Conservation (phyloP, 176 grass and related monocot species). For the Carex pumila region DNA sequence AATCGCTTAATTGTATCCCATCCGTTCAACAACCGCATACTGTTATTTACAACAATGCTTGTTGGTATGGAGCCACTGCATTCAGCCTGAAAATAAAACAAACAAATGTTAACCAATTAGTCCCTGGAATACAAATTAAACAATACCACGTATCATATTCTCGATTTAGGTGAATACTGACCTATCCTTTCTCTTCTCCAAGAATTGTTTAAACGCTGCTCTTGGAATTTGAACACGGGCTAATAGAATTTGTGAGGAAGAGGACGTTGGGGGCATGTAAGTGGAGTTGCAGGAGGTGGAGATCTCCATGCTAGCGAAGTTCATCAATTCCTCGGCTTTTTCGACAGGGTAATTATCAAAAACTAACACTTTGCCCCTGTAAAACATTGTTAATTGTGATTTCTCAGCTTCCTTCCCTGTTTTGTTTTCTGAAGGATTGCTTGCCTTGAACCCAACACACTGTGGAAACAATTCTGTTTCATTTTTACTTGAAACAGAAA, state of each 20-base stretch:
- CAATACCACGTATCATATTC: not conserved
- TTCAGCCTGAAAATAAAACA: not conserved
- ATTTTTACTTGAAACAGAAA: not conserved
- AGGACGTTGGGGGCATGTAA: not conserved
- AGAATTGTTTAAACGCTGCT: constrained; percentile 25
- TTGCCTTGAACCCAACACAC: not conserved
- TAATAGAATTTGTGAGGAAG: not conserved
- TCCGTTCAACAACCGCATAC: too few relatives aligned
- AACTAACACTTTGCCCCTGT: constrained; percentile 39
- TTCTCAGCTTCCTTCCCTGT: not conserved
- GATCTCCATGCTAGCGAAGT: constrained; percentile 27
- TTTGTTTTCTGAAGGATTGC: not conserved
- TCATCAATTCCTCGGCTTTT: constrained; percentile 38
- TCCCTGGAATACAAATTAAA: not conserved
- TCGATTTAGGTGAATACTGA: not conserved
- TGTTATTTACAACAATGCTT: not conserved
- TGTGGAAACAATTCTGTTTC: constrained; percentile 23
- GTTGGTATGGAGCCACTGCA: constrained; percentile 31
- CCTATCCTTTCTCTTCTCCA: constrained; percentile 60
- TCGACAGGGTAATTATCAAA: constrained; percentile 45
- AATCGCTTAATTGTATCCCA: too few relatives aligned
- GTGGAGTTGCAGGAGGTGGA: not conserved
- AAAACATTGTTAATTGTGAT: constrained; percentile 60
- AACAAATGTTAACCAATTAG: not conserved
- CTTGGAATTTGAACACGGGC: not conserved